These are phyloP conservation scores for Potentilla sterilis DNA, from an alignment of 306 rosid genomes.

Conservation along the genomic window DNA sequence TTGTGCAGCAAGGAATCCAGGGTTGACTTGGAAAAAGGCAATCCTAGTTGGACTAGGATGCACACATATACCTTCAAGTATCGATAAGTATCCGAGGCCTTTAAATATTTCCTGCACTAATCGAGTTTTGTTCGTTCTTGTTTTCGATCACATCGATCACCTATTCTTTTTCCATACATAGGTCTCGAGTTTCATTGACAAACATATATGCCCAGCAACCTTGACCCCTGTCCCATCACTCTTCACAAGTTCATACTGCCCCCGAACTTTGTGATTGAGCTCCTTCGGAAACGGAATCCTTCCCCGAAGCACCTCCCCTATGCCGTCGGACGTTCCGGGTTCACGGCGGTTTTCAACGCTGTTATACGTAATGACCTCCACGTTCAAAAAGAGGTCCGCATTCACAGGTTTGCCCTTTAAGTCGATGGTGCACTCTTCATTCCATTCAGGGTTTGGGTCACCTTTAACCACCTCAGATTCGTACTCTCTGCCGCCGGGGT, in stretches of 20 bases:
- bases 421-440: background rate
- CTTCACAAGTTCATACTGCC: background rate
- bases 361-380: background rate
- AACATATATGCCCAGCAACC: background rate
- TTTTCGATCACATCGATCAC: background rate
- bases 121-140: too few relatives aligned
- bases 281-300: background rate
- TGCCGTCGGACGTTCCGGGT: background rate
- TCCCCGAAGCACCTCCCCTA: background rate
- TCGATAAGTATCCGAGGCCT: too few relatives aligned
- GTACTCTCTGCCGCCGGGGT: background rate
- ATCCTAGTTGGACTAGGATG: too few relatives aligned
- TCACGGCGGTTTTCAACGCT: background rate
- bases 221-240: background rate
- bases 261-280: background rate
- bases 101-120: too few relatives aligned
- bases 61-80: too few relatives aligned
- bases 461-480: background rate
- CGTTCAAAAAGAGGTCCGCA: background rate
- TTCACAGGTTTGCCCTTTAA: background rate
- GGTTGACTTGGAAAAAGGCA: too few relatives aligned
- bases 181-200: background rate
- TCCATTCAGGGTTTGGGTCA: background rate
- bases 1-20: too few relatives aligned
- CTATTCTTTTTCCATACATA: background rate